phyloP scores from a whole-genome alignment of 805 yeast species.

The Candida oleophila region DNA sequence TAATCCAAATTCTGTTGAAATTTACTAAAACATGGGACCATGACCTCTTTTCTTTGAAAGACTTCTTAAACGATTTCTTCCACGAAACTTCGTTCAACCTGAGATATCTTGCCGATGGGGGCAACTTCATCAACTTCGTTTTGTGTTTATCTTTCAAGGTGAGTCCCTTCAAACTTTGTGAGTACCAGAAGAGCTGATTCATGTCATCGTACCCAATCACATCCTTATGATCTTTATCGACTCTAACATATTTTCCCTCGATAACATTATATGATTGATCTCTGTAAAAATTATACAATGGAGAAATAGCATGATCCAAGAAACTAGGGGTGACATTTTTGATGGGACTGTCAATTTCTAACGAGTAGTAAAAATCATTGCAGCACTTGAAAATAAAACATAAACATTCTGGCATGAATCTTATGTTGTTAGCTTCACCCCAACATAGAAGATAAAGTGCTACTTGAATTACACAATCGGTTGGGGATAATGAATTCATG shows the following conservation, averaged over 20 bases:
- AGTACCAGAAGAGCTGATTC: conserved; percentile 85
- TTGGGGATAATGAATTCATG: conserved; percentile 49
- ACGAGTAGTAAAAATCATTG: conserved; percentile 58
- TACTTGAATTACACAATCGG: conserved; percentile 60
- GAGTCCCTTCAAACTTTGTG: conserved; percentile 63
- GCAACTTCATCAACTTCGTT: conserved; percentile 49
- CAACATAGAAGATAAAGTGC: conserved; percentile 73
- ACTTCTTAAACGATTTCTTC: conserved; percentile 68
- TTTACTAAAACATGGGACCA: conserved; percentile 76
- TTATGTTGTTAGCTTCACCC: conserved; percentile 87
- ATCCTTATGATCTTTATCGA: conserved; percentile 63
- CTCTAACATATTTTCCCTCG: conserved; percentile 44
- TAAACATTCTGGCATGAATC: conserved; percentile 88
- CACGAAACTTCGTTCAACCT: conserved; percentile 58
- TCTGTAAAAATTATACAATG: conserved; percentile 62
- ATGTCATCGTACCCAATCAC: conserved; percentile 88
- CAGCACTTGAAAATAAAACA: conserved; percentile 86
- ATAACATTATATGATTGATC: conserved; percentile 50
- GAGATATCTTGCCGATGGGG: conserved; percentile 55
- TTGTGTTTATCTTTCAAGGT: conserved; percentile 41
- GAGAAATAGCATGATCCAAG: conserved; percentile 71
- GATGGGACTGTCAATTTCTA: conserved; percentile 32
- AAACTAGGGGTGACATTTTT: conserved; percentile 38
- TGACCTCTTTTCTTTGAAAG: conserved; percentile 70
- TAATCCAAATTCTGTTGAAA: conserved; percentile 77